A percentile compares a stretch with the other conserved stretches of the same genome.
These are phyloP conservation scores for Xylaria curta DNA, from an alignment of 495 filamentous ascomycete genomes.

Conservation along the genomic window DNA sequence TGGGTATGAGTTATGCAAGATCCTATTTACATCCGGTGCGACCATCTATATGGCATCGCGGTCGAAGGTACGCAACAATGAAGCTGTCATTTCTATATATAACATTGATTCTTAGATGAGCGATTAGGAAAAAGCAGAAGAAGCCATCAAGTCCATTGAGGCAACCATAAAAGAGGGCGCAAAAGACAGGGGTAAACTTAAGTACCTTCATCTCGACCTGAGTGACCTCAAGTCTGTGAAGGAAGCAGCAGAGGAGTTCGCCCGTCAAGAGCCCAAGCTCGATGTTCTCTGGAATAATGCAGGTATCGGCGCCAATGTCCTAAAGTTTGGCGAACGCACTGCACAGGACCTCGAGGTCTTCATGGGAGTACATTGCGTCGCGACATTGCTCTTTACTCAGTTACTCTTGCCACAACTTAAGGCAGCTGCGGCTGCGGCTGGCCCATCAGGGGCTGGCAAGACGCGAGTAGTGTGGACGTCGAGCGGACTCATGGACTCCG, in stretches of 20 bases:
- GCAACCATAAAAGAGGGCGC: conserved; percentile 35
- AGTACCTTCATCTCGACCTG: conserved; percentile 38
- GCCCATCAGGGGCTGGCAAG: conserved; percentile 35
- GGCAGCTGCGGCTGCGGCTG: conserved; percentile 40
- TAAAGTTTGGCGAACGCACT: conserved; percentile 30
- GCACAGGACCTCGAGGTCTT: conserved; percentile 44
- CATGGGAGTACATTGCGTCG: conserved; percentile 47
- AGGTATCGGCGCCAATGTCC: conserved; percentile 45
- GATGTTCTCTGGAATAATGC: conserved; percentile 40
- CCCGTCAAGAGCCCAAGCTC: conserved; percentile 30
- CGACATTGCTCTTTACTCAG: conserved; percentile 44
- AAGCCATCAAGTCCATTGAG: conserved; percentile 34
- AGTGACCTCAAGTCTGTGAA: conserved; percentile 33
- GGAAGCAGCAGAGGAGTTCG: conserved; percentile 28
- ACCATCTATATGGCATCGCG: conserved; percentile 46
- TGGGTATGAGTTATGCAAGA: conserved; percentile 45
- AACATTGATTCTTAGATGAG: conserved; percentile 14
- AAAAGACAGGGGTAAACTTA: conserved; percentile 31
- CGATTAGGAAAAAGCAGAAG: conserved; percentile 35
- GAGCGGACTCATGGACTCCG: conserved; percentile 33
- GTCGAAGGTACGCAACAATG: conserved; percentile 32
- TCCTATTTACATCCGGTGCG: conserved; percentile 45
- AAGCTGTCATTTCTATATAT: conserved; percentile 3
- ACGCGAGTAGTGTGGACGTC: conserved; percentile 53
- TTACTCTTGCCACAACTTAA: conserved; percentile 52